Evolutionary conservation across 2,329 filamentous ascomycete species (phyloP).

Genomic region (Calonectria multiphialidica): DNA sequence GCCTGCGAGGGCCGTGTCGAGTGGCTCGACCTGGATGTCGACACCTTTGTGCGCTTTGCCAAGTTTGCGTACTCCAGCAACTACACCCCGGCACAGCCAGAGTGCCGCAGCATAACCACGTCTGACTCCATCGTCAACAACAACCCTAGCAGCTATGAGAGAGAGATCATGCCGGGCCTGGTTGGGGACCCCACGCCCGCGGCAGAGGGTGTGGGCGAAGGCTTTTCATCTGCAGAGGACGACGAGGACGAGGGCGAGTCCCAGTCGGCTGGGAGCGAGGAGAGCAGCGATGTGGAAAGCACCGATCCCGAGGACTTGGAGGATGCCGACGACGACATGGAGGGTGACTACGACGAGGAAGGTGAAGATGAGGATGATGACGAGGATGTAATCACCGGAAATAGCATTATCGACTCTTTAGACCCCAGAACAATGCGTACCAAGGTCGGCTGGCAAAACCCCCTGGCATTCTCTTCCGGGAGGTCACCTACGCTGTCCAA

Average conservation of each 20-base stretch:
- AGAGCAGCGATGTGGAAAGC: not conserved
- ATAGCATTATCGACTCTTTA: not conserved
- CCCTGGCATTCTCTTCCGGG: not conserved
- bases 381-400: not conserved
- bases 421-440: not conserved
- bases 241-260: slow-evolving; percentile 1
- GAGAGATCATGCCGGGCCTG: not conserved
- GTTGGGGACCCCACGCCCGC: slow-evolving; percentile 1
- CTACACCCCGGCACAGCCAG: slow-evolving; percentile 35
- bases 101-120: slow-evolving; percentile 6
- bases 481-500: slow-evolving; percentile 26
- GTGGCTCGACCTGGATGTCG: slow-evolving; percentile 40
- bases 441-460: not conserved
- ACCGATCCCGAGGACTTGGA: slow-evolving; percentile 12
- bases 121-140: not conserved
- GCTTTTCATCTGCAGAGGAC: slow-evolving; percentile 9
- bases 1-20: slow-evolving; percentile 38
- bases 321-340: not conserved
- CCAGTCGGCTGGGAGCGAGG: not conserved
- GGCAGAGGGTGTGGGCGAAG: not conserved
- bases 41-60: slow-evolving; percentile 44
- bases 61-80: slow-evolving; percentile 41
- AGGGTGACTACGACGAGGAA: not conserved
- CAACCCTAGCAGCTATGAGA: not conserved
- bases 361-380: slow-evolving; percentile 1